These are phyloP conservation scores for Microthlaspi erraticum DNA, from an alignment of 345 rosid species.

Conservation along the genomic window DNA sequence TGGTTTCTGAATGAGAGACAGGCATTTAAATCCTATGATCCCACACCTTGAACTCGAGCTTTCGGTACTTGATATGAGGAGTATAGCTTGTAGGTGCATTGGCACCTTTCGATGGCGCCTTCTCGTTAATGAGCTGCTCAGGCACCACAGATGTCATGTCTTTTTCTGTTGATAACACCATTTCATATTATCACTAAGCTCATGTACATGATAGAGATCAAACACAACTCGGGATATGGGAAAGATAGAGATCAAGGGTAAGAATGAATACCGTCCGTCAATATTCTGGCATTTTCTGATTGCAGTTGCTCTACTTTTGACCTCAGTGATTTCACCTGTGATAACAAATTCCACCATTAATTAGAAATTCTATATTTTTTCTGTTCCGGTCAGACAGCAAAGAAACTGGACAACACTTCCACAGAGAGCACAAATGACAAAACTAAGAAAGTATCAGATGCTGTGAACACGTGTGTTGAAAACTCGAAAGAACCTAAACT, in stretches of 20 bases:
- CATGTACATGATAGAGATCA: not conserved
- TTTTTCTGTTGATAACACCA: conserved; percentile 50
- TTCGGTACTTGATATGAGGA: conserved; percentile 80
- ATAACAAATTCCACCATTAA: conserved; percentile 20
- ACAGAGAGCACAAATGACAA: not conserved
- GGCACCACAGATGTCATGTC: conserved; percentile 38
- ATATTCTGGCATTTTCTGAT: conserved; percentile 45
- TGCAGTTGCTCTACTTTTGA: conserved; percentile 74
- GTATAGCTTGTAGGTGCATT: conserved; percentile 61
- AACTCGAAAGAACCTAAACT: conserved; percentile 5
- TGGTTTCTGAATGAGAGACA: conserved; percentile 1
- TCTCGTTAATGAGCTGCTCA: conserved; percentile 46
- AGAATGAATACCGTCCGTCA: conserved; percentile 38
- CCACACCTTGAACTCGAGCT: conserved; percentile 88
- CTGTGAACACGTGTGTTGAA: conserved; percentile 14
- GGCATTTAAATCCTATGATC: not conserved
- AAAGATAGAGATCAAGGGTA: conserved; percentile 19
- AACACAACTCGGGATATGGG: not conserved
- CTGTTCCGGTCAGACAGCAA: conserved; percentile 5
- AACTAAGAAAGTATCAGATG: conserved; percentile 3
- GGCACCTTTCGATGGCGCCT: conserved; percentile 42
- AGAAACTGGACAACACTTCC: not conserved
- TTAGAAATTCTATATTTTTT: not conserved
- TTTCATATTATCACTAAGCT: conserved; percentile 32
- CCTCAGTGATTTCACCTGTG: conserved; percentile 70